These are phyloP conservation scores for Auricularia sp. DNA, from an alignment of 768 basidiomycete genomes.

Conservation along the genomic window DNA sequence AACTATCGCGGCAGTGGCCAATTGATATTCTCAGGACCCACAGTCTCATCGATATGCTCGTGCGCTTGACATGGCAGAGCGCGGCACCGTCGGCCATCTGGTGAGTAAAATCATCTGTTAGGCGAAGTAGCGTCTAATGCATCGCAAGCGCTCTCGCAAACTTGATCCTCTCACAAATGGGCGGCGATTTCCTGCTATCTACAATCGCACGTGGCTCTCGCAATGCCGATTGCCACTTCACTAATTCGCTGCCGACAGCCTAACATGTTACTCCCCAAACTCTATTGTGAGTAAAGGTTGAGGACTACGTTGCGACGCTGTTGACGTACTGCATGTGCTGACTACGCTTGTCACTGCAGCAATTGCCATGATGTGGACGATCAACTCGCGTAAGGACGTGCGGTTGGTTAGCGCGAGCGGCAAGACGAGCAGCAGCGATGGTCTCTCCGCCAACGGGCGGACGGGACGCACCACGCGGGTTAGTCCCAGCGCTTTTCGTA, in stretches of 20 bases:
- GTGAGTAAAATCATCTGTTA: not conserved
- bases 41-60: not conserved
- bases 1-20: not conserved
- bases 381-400: not conserved
- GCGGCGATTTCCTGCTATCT: not conserved
- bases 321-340: not conserved
- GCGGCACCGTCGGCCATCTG: not conserved
- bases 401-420: slow-evolving; percentile 1
- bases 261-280: not conserved
- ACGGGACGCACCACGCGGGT: not conserved
- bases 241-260: not conserved
- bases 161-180: not conserved
- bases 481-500: not conserved
- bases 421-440: slow-evolving; percentile 1
- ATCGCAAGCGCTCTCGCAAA: not conserved
- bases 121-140: no score
- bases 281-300: not conserved
- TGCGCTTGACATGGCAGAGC: not conserved
- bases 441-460: not conserved
- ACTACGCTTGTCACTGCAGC: not conserved
- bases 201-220: not conserved
- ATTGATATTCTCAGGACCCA: not conserved
- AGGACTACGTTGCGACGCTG: not conserved
- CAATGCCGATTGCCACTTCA: no score
- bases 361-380: not conserved